Conservation (phyloP, 2,329 filamentous ascomycete species). For the Aspergillus alliaceus region DNA sequence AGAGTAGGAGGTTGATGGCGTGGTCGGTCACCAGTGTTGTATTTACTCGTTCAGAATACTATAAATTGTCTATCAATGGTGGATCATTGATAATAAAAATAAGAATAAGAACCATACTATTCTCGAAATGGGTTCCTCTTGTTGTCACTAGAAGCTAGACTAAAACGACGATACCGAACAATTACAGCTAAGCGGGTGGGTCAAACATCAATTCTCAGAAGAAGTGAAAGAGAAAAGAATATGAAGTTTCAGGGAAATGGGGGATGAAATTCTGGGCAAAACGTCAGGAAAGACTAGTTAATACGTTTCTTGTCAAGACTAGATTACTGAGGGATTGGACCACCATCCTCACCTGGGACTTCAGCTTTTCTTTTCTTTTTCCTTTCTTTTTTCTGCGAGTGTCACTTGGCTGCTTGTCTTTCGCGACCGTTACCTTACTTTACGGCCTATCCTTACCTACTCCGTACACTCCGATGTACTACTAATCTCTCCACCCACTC, state of each 20-base stretch:
- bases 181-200: background rate
- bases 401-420: background rate
- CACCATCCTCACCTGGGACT: too few species aligned
- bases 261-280: background rate
- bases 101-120: constrained; percentile 2
- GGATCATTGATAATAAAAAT: constrained; percentile 3
- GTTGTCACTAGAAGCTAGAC: background rate
- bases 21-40: background rate
- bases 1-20: background rate
- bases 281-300: too few species aligned
- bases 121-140: background rate
- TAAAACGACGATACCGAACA: background rate
- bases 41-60: background rate
- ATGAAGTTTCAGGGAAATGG: background rate
- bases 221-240: background rate
- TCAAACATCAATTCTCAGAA: background rate
- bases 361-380: too few species aligned
- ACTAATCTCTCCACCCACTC: constrained; percentile 3
- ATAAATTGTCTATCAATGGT: background rate
- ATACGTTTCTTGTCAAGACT: background rate
- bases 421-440: background rate
- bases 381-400: background rate
- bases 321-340: too few species aligned
- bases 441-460: background rate
- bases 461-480: background rate